Percentiles rank a stretch among this genome's conserved stretches.
phyloP scores from a whole-genome alignment of 2,329 filamentous ascomycete genomes.

The Ophiostoma pallidulum region DNA sequence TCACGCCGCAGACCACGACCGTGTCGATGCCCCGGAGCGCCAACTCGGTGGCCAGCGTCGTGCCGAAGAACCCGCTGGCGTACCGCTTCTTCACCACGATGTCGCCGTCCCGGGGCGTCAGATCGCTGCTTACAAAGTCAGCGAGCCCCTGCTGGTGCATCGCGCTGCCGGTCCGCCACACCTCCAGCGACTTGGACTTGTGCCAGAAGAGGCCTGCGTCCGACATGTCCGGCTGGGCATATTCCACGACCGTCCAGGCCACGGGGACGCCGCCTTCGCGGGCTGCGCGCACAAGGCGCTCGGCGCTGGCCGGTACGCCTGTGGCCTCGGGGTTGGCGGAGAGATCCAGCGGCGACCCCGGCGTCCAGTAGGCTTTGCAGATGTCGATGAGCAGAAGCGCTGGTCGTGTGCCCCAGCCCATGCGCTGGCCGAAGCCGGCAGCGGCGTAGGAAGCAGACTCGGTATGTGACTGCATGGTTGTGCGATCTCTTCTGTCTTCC shows the following conservation, averaged over 20 bases:
- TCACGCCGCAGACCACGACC: slow-evolving; percentile 36
- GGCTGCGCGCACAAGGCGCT: slow-evolving; percentile 30
- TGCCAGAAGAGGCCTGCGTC: slow-evolving; percentile 35
- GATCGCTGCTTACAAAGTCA: slow-evolving; percentile 27
- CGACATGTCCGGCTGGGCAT: slow-evolving; percentile 32
- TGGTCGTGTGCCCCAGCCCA: slow-evolving; percentile 35
- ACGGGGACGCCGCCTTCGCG: slow-evolving; percentile 29
- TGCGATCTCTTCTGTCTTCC: background rate
- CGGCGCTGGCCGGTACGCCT: slow-evolving; percentile 29
- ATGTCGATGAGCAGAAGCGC: slow-evolving; percentile 38
- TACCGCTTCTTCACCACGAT: slow-evolving; percentile 34
- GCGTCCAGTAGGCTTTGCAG: slow-evolving; percentile 37
- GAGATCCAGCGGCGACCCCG: slow-evolving; percentile 32
- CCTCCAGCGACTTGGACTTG: slow-evolving; percentile 32
- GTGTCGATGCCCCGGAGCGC: slow-evolving; percentile 25
- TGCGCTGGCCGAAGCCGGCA: slow-evolving; percentile 31
- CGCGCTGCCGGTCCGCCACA: slow-evolving; percentile 31
- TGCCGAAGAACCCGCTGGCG: slow-evolving; percentile 37
- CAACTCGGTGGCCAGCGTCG: slow-evolving; percentile 32
- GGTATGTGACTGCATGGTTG: slow-evolving; percentile 2
- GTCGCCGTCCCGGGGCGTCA: slow-evolving; percentile 28
- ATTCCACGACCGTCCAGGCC: slow-evolving; percentile 35
- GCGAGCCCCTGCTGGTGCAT: slow-evolving; percentile 26
- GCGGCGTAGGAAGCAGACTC: slow-evolving; percentile 20
- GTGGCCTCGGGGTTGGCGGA: slow-evolving; percentile 27